Evolutionary conservation across 768 basidiomycete genomes (phyloP), one percentile per base, ranked within the genome.

Genomic region (Atractiella rhizophila): DNA sequence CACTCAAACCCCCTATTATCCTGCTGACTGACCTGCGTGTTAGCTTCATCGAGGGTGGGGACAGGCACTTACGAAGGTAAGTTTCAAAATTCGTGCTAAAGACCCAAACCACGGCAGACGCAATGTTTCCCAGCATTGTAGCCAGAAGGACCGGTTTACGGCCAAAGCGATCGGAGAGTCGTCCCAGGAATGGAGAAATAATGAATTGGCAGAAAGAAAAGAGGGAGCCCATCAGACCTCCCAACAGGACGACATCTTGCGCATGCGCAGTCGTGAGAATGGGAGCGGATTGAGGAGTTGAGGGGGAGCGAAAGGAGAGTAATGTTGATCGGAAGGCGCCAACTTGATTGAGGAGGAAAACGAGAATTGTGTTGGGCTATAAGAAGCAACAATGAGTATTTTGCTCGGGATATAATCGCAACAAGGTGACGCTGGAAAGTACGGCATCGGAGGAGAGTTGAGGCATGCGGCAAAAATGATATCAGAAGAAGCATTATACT

Each of bases 221-320:
- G 16, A 74, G 70, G 11, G 83, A 86, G 18, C 86, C 86, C 75
- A 91, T 80, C 29, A 88, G 63, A 2, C 86, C 86, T 26, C 85
- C 85, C n/a, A 98, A 66, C 20, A 96, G 67, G 13, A 96, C 83
- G 13, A 94, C 63, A 54, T 98, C 88, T n/a, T n/a, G n/a, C n/a
- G n/a, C n/a, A n/a, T n/a, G n/a, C 83, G 69, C 70, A 54, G 72
- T 66, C 11, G 39, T 30, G 29, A 33, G 29, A 34, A 34, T 33
- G 24, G 33, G 33, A 3, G 29, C 19, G 29, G 41, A 18, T 8
- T 23, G 34, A 13, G 43, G 25, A 19, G 74, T 71, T 42, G 76
- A 72, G 36, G 59, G 57, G 25, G 62, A 56, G 26, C 71, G 63
- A 28, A 67, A 66, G 56, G 74, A 74, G 33, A 85, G 63, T 37